These are phyloP conservation scores for Diaporthe australafricana DNA, from an alignment of 2,329 filamentous ascomycete genomes.

Conservation along the genomic window DNA sequence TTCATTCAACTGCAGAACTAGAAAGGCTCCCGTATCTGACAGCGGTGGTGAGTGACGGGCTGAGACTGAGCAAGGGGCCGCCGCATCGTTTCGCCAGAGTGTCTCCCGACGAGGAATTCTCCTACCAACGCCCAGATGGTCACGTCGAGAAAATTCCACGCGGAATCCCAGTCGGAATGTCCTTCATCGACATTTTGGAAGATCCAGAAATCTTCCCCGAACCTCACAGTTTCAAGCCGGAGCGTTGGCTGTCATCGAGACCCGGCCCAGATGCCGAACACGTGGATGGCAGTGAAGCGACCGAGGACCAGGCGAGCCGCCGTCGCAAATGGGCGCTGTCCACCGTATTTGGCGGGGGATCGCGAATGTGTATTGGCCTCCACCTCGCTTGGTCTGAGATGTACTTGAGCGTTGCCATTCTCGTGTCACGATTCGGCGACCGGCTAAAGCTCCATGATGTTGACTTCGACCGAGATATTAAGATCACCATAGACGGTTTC, in stretches of 20 bases:
- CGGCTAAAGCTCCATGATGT: neutral
- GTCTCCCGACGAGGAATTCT: neutral
- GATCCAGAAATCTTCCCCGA: constrained; percentile 47
- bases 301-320: neutral
- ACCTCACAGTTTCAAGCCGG: constrained; percentile 48
- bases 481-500: constrained; percentile 15
- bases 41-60: constrained; percentile 49
- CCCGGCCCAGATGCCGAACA: too few relatives aligned
- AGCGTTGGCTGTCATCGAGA: constrained; percentile 45
- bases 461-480: constrained; percentile 3
- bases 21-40: constrained; percentile 51
- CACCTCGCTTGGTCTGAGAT: constrained; percentile 22
- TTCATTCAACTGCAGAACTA: constrained; percentile 44
- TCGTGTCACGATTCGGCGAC: neutral
- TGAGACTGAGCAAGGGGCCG: constrained; percentile 42
- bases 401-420: neutral
- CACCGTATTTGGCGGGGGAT: neutral
- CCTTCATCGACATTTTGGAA: constrained; percentile 47
- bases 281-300: neutral
- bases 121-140: neutral
- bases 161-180: constrained; percentile 48
- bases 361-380: constrained; percentile 13
- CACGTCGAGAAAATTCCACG: constrained; percentile 41
- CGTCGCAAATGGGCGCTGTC: neutral
- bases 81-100: constrained; percentile 10